Base-by-base conservation (phyloP, 331 rosid genomes). In the Arachis monticola region DNA sequence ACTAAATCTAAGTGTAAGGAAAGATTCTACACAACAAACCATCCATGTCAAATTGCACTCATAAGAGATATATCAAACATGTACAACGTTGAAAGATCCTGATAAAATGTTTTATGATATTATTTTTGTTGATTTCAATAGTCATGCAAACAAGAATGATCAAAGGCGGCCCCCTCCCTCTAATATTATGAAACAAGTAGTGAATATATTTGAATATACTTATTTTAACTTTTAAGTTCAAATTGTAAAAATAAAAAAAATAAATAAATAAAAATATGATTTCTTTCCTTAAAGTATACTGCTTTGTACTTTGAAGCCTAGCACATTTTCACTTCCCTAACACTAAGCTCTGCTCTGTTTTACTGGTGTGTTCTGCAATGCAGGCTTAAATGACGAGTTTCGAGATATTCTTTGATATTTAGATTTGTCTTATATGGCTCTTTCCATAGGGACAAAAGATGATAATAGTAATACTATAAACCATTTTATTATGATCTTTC, bases 1-100 rank as follows among this genome's bases (percentile, higher is more conserved):
- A 2, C 6, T 83, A 22, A 78, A 79, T 40, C 64, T 93, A 30
- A 83, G 57, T 63, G 87, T 89, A 31, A 45, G 87, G 42, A 83
- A 84, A 82, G 87, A 76, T 17, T 46, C 42, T 74, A 64, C 89
- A 6, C 71, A 30, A 10, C 70, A 72, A 69, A 70, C 66, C 63
- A 35, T 89, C 45, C 82, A 55, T 30, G 57, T 93, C 72, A 82
- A 64, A 56, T 65, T 87, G 66, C 84, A 64, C 31, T 6, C 74
- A 22, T 90, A 78, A 56, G 22, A 41, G n/a, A 13, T 61, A 35
- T 61, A 35, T n/a, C 35, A 32, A 61, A 48, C 55, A 10, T 31
- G 27, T 65, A 13, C 58, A 56, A 30, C 62, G n/a, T 58, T 70
- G 70, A 50, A 71, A 40, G 27, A 59, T 44, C 47, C 13, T 60